Conservation (phyloP, 2,329 filamentous ascomycete species). For the Microascus cirrosus region DNA sequence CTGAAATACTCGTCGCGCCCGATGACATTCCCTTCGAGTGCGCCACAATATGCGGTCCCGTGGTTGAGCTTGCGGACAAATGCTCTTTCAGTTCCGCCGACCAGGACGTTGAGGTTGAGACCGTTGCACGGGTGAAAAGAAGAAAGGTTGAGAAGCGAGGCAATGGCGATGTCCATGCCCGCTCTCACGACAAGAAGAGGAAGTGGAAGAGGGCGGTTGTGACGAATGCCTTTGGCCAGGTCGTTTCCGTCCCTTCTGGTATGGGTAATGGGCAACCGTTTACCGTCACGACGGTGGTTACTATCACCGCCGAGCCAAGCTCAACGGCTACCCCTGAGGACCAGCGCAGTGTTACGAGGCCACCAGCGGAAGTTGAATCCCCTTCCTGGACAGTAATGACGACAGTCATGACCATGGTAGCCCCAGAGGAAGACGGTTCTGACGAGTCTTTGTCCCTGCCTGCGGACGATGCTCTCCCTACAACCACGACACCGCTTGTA, state of each 20-base stretch:
- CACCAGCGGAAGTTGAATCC: background rate
- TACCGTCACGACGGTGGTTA: conserved; percentile 2
- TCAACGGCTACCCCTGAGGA: background rate
- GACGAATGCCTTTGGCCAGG: conserved; percentile 4
- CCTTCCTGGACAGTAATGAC: background rate
- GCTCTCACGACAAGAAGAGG: background rate
- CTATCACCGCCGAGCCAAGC: conserved; percentile 1
- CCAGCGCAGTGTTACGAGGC: background rate
- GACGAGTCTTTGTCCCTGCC: background rate
- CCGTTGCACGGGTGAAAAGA: conserved; percentile 14
- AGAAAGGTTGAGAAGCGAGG: conserved; percentile 4
- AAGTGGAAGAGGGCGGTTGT: background rate
- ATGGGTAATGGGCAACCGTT: background rate
- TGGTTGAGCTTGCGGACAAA: conserved; percentile 26
- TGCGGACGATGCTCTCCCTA: background rate
- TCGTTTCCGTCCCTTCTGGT: background rate
- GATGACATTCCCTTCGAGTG: conserved; percentile 25
- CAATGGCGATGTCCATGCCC: background rate
- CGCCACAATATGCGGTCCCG: conserved; percentile 28
- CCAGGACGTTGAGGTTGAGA: background rate
- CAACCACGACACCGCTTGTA: conserved; percentile 5
- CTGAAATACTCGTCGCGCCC: conserved; percentile 18
- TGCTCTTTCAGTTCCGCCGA: conserved; percentile 15
- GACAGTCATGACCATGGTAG: conserved; percentile 5
- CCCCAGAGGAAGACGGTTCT: background rate